phyloP scores from a whole-genome alignment of 805 yeast species.

The Ogataea polymorpha region DNA sequence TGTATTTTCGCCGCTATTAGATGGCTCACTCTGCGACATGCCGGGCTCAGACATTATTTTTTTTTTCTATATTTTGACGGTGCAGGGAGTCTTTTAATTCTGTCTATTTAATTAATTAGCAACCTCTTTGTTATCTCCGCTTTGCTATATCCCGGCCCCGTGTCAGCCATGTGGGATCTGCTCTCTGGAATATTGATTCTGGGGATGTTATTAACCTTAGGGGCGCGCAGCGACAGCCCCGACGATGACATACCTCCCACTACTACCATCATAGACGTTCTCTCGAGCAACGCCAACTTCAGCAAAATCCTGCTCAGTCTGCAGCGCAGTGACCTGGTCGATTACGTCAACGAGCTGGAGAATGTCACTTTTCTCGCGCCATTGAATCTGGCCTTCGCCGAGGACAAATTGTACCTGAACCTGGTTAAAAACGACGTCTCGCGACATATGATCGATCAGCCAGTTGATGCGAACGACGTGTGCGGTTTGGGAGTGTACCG shows the following conservation, averaged over 20 bases:
- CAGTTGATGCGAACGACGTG: slow-evolving; percentile 29
- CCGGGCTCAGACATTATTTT: slow-evolving; percentile 1
- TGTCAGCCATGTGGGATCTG: not conserved
- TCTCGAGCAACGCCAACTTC: slow-evolving; percentile 67
- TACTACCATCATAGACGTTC: slow-evolving; percentile 58
- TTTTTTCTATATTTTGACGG: not conserved
- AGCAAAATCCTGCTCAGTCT: slow-evolving; percentile 58
- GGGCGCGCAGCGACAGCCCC: not conserved
- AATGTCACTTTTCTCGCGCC: slow-evolving; percentile 81
- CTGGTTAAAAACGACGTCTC: slow-evolving; percentile 18
- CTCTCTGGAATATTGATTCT: not conserved
- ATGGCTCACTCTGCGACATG: not conserved
- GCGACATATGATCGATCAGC: slow-evolving; percentile 35
- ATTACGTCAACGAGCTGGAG: slow-evolving; percentile 51
- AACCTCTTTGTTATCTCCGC: not conserved
- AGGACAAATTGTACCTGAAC: slow-evolving; percentile 6
- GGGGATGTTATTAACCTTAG: not conserved
- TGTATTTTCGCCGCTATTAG: not conserved
- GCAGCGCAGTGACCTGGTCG: slow-evolving; percentile 62
- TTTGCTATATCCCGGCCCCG: not conserved
- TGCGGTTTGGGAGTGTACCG: slow-evolving; percentile 28
- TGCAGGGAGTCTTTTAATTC: slow-evolving; percentile 2
- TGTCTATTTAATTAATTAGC: not conserved
- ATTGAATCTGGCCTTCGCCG: slow-evolving; percentile 65
- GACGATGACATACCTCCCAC: slow-evolving; percentile 28